A percentile compares a stretch with the other conserved stretches of the same genome.
These are phyloP conservation scores for Hyaloscypha bicolor DNA, from an alignment of 495 filamentous ascomycete species.

Conservation along the genomic window DNA sequence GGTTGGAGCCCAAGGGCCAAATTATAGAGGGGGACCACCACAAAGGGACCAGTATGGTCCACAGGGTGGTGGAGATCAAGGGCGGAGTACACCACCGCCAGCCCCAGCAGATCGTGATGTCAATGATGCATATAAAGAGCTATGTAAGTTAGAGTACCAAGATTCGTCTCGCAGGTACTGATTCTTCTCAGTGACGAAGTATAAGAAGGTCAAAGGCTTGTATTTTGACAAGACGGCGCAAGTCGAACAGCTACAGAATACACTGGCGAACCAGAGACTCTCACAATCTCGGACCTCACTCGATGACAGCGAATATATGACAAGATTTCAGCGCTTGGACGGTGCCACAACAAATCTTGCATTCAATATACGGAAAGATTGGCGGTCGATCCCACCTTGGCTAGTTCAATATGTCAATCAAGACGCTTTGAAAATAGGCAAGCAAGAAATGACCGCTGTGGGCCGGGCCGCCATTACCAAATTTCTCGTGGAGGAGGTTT, in stretches of 20 bases:
- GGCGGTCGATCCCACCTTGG: constrained; percentile 80
- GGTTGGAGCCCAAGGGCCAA: constrained; percentile 35
- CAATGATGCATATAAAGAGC: constrained; percentile 50
- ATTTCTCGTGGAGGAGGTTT: constrained; percentile 91
- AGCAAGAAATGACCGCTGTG: constrained; percentile 95
- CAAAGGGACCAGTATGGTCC: constrained; percentile 29
- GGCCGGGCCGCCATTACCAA: constrained; percentile 87
- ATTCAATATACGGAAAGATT: constrained; percentile 93
- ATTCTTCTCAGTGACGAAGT: constrained; percentile 57
- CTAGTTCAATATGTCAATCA: constrained; percentile 75
- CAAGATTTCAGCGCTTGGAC: constrained; percentile 88
- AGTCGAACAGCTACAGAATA: constrained; percentile 94
- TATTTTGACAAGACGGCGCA: constrained; percentile 96
- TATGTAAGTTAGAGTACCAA: constrained; percentile 52
- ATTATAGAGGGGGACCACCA: constrained; percentile 41
- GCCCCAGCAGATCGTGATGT: constrained; percentile 27
- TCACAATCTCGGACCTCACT: constrained; percentile 92
- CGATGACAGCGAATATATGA: constrained; percentile 93
- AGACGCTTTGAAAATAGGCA: constrained; percentile 78
- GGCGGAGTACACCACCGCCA: constrained; percentile 40
- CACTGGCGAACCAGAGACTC: constrained; percentile 91
- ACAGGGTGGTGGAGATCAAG: constrained; percentile 26
- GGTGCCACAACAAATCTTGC: constrained; percentile 93
- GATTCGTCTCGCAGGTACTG: background rate
- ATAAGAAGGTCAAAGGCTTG: constrained; percentile 95